Conservation (phyloP, 2,329 filamentous ascomycete genomes). For the Penicillium sclerotigenum region DNA sequence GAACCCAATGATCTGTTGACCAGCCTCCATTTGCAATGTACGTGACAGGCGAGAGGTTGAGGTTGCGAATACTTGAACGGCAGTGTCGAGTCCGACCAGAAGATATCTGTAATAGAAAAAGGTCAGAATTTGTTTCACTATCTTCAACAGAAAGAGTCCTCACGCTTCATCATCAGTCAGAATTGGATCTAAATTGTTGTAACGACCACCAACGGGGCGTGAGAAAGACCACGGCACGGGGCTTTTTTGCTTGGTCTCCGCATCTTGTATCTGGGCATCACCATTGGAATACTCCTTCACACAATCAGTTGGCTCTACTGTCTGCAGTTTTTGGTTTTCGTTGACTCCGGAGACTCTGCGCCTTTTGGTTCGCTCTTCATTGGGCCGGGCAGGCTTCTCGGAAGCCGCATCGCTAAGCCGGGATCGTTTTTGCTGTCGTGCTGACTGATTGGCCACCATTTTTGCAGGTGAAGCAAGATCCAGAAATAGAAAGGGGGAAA, state of each 20-base stretch:
- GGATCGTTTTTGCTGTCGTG: conserved; percentile 31
- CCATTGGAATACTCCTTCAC: conserved; percentile 24
- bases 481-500: not conserved
- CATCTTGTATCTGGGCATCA: conserved; percentile 8
- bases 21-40: conserved; percentile 58
- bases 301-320: conserved; percentile 15
- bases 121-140: conserved; percentile 8
- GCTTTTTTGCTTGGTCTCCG: conserved; percentile 12
- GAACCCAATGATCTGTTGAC: conserved; percentile 50
- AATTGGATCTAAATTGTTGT: conserved; percentile 55
- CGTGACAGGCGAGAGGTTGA: conserved; percentile 76
- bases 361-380: conserved; percentile 31
- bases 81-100: conserved; percentile 70
- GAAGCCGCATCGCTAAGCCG: conserved; percentile 28
- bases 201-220: conserved; percentile 53
- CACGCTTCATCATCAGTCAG: conserved; percentile 58
- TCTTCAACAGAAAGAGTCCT: conserved; percentile 15
- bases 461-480: not conserved
- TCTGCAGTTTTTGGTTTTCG: conserved; percentile 27
- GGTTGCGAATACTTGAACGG: conserved; percentile 77
- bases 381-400: conserved; percentile 20
- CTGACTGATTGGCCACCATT: conserved; percentile 20
- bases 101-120: conserved; percentile 55
- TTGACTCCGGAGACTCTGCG: conserved; percentile 29
- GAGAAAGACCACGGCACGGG: conserved; percentile 47